Percentiles rank a stretch among this genome's conserved stretches.
These are phyloP conservation scores for Musa beccarii DNA, from an alignment of 176 grass and related monocot genomes.

Conservation along the genomic window DNA sequence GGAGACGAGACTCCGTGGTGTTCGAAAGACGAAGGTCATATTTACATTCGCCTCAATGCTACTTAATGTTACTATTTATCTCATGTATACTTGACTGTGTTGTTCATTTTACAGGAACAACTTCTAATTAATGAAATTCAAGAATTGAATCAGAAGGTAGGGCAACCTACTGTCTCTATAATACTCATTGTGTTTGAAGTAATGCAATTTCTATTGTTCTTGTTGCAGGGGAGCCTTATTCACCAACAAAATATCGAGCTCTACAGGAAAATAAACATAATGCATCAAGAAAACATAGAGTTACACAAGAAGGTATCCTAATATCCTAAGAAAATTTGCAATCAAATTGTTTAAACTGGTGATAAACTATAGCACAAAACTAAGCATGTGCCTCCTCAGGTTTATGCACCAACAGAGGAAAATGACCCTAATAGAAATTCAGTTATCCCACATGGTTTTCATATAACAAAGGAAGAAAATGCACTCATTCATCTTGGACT, in stretches of 20 bases:
- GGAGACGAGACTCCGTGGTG: conserved; percentile 23
- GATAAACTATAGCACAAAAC: not conserved
- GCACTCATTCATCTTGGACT: conserved; percentile 24
- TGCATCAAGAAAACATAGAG: conserved; percentile 27
- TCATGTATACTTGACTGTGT: not conserved
- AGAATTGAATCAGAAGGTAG: conserved; percentile 21
- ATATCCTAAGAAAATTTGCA: conserved; percentile 3
- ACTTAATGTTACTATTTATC: not conserved
- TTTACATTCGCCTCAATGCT: not conserved
- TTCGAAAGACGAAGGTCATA: conserved; percentile 34
- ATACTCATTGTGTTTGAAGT: not conserved
- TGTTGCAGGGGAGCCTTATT: conserved; percentile 25
- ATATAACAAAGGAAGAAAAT: conserved; percentile 24
- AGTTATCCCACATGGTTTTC: conserved; percentile 21
- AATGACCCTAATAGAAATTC: not conserved
- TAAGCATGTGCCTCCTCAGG: conserved; percentile 2
- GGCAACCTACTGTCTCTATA: not conserved
- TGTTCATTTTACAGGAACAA: conserved; percentile 14
- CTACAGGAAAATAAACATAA: conserved; percentile 19
- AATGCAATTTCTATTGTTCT: conserved; percentile 3
- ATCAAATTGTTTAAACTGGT: conserved; percentile 2
- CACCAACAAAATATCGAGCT: conserved; percentile 34
- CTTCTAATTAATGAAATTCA: conserved; percentile 25
- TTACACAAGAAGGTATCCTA: conserved; percentile 29
- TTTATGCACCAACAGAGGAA: not conserved